These are phyloP conservation scores for Pelargonium citronellum DNA, from an alignment of 441 rosid species.

Conservation along the genomic window DNA sequence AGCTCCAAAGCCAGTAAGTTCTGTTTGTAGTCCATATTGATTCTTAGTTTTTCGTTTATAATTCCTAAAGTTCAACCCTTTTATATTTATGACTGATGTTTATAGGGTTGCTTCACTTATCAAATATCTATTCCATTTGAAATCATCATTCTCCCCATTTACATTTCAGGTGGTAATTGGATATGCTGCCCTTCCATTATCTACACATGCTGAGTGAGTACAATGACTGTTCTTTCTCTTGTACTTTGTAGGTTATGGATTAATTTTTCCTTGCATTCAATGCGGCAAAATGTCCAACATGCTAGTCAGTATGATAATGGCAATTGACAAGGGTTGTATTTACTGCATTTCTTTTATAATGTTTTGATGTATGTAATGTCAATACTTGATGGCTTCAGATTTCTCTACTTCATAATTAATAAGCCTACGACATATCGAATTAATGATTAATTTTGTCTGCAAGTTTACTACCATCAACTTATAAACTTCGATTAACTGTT, in stretches of 20 bases:
- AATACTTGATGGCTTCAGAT: not conserved
- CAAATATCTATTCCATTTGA: conserved; percentile 2
- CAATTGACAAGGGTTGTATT: not conserved
- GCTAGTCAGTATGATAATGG: not conserved
- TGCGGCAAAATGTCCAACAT: not conserved
- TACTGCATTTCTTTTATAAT: too few relatives aligned
- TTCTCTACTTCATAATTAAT: not conserved
- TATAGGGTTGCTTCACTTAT: conserved; percentile 14
- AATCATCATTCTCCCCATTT: conserved; percentile 21
- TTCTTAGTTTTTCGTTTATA: not conserved
- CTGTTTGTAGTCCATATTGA: conserved; percentile 13
- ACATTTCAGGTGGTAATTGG: conserved; percentile 74
- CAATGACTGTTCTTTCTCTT: not conserved
- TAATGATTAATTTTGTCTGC: not conserved
- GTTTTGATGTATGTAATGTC: not conserved
- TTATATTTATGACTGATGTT: conserved; percentile 3
- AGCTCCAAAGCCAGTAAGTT: conserved; percentile 95
- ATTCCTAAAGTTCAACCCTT: conserved; percentile 3
- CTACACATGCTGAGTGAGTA: conserved; percentile 87
- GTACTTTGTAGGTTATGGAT: not conserved
- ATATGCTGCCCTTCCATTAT: conserved; percentile 88
- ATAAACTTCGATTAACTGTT: not conserved
- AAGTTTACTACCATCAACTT: conserved; percentile 2
- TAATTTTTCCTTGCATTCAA: not conserved
- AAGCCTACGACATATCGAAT: not conserved